Base-by-base conservation (phyloP, 345 rosid genomes). In the Boechera stricta region DNA sequence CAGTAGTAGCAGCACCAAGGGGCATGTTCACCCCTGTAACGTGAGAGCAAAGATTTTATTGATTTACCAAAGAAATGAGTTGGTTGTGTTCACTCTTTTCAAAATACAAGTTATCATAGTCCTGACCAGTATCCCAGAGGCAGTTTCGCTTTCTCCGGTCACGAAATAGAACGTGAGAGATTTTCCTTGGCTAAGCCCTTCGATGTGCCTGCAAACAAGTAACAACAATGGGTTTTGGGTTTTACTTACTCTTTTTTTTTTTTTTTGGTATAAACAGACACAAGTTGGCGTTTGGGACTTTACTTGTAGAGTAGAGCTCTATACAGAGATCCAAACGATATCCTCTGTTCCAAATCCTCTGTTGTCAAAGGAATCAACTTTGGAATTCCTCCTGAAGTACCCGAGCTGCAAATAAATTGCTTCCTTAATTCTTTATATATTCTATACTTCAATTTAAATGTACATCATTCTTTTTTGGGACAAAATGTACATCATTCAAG, bases 281-380 rank as follows among this genome's bases (percentile, higher is more conserved):
- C 15, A 60, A 6, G 6, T 10, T 69, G 6, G 55, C 60, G 64
- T 49, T 67, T 51, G 13, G 26, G 45, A 42, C 11, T 66, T 84
- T 65, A 93, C 98, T 89, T 88, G 86, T 88, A 85, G 86, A 88
- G 82, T 60, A 89, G 77, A 38, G 93, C 89, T 52, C 84, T 84
- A 24, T 86, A 89, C 64, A 91, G 79, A 86, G 89, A 88, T 73
- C 84, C 89, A 76, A 91, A 89, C 81, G 83, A 79, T 10, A 90
- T 85, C 79, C 90, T 88, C 66, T 90, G 82, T 75, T 91, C 84
- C 83, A 88, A 67, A 38, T 88, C 97, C 77, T 89, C 86, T 58
- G 88, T 84, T 16, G 93, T 93, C 67, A 94, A 85, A 32, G 97
- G 97, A 92, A 91, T 86, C 83, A 93, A 68, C 75, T 93, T 93